phyloP scores from a whole-genome alignment of 2,329 filamentous ascomycete species.

The Mariannaea elegans region DNA sequence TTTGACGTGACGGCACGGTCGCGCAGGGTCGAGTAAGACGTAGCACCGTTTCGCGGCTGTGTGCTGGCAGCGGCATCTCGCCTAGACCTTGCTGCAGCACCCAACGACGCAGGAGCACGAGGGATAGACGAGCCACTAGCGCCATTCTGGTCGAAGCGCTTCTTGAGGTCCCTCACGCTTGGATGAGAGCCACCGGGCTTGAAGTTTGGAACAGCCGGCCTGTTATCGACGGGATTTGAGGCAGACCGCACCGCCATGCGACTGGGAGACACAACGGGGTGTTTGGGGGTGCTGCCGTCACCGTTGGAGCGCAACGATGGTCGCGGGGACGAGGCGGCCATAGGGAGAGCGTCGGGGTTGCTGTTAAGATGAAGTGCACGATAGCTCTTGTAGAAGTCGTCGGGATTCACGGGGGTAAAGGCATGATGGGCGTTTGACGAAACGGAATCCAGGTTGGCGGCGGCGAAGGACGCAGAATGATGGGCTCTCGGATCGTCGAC shows the following conservation, averaged over 20 bases:
- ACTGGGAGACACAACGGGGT: slow-evolving; percentile 51
- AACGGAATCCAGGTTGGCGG: slow-evolving; percentile 33
- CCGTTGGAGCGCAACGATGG: slow-evolving; percentile 59
- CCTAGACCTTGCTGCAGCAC: slow-evolving; percentile 44
- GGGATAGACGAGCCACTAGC: slow-evolving; percentile 43
- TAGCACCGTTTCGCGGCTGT: slow-evolving; percentile 47
- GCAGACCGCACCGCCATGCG: slow-evolving; percentile 60
- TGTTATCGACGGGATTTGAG: slow-evolving; percentile 64
- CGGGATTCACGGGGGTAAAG: slow-evolving; percentile 57
- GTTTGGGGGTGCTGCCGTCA: slow-evolving; percentile 59
- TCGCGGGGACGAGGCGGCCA: slow-evolving; percentile 53
- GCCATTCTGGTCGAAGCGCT: slow-evolving; percentile 76
- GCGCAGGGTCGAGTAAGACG: slow-evolving; percentile 54
- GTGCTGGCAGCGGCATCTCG: slow-evolving; percentile 46
- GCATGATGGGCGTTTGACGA: slow-evolving; percentile 46
- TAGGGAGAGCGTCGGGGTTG: slow-evolving; percentile 47
- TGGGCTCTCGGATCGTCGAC: slow-evolving; percentile 29
- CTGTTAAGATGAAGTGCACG: slow-evolving; percentile 49
- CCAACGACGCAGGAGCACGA: slow-evolving; percentile 47
- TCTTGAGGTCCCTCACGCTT: slow-evolving; percentile 84
- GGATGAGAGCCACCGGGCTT: slow-evolving; percentile 56
- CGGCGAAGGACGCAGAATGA: slow-evolving; percentile 36
- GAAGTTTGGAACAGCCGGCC: slow-evolving; percentile 42
- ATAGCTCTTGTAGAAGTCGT: slow-evolving; percentile 65
- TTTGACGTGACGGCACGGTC: slow-evolving; percentile 39